Evolutionary conservation across 139 green algal species (phyloP), one percentile per base, ranked within the genome.

Genomic region (Medakamo hakoo): DNA sequence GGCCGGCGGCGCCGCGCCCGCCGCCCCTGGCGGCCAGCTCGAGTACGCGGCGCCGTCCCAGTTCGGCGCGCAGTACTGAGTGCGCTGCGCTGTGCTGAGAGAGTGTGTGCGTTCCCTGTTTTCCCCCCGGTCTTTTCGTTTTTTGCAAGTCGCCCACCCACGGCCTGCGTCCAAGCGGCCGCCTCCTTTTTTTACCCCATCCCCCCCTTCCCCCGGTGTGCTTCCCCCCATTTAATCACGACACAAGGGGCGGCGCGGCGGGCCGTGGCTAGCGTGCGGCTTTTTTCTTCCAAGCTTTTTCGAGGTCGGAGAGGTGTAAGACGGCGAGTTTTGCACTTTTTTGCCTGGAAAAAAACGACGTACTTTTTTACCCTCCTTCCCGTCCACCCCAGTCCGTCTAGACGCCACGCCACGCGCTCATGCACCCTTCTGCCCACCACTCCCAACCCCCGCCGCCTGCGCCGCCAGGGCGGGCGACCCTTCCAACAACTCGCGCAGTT

Each of bases 1-100:
- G 57, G 77, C 86, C 67, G 78, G 73, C 24, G 79, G 79, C 40
- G 72, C 75, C 55, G 66, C 78, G 19, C 61, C 72, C 40, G 62
- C 73, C 55, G 73, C 69, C 20, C 58, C 71, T 25, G 71, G 68
- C 48, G 61, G 60, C 19, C 32, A 25, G 31, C 57, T 58, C 19
- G 60, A 62, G 26, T 59, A 67, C 55, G 69, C 49, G 18, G 57
- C 67, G 63, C 63, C 62, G 27, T 28, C 62, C 27, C 24, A 68
- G 26, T 65, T 63, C 60, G 25, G 57, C 30, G 60, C 52, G 24
- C 30, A 27, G 23, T 72, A 59, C 67, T 72, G 31, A 72, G 60
- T n/a, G n/a, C n/a, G n/a, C n/a, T n/a, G n/a, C n/a, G n/a, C n/a
- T n/a, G n/a, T n/a, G n/a, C n/a, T n/a, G n/a, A n/a, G n/a, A n/a